phyloP scores from a whole-genome alignment of 306 rosid genomes.

The Prunus fruticosa region DNA sequence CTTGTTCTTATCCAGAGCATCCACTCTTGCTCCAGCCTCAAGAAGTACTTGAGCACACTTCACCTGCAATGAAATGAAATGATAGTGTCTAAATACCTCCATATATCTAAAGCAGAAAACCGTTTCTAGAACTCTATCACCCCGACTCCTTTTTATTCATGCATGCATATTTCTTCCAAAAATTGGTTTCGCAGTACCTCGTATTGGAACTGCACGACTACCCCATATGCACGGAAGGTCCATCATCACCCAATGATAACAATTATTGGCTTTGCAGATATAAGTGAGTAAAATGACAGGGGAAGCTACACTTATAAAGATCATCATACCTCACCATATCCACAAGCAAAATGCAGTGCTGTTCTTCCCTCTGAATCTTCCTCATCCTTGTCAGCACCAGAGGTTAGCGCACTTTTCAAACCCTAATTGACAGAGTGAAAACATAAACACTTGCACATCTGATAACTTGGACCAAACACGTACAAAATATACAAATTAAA shows the following conservation, averaged over 20 bases:
- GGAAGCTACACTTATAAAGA: neutral
- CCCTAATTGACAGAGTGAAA: conserved; percentile 51
- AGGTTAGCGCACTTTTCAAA: conserved; percentile 70
- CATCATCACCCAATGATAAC: neutral
- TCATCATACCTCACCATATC: conserved; percentile 92
- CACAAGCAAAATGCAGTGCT: conserved; percentile 97
- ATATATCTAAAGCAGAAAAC: neutral
- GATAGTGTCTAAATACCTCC: neutral
- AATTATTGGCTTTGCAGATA: neutral
- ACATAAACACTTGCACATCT: conserved; percentile 20
- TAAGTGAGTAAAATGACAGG: neutral
- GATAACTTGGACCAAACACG: neutral
- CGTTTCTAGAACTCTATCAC: neutral
- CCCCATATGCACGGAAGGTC: neutral
- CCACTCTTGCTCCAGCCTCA: conserved; percentile 94
- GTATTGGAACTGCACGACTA: neutral
- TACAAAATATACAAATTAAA: neutral
- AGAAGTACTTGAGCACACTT: conserved; percentile 94
- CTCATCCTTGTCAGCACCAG: conserved; percentile 95
- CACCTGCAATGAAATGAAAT: conserved; percentile 51
- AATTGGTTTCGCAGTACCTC: neutral
- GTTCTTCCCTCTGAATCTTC: conserved; percentile 98
- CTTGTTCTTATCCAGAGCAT: conserved; percentile 92
- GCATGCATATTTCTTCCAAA: neutral
- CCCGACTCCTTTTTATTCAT: neutral